Evolutionary conservation across 306 rosid genomes (phyloP).

Genomic region (Vigna trinervia): DNA sequence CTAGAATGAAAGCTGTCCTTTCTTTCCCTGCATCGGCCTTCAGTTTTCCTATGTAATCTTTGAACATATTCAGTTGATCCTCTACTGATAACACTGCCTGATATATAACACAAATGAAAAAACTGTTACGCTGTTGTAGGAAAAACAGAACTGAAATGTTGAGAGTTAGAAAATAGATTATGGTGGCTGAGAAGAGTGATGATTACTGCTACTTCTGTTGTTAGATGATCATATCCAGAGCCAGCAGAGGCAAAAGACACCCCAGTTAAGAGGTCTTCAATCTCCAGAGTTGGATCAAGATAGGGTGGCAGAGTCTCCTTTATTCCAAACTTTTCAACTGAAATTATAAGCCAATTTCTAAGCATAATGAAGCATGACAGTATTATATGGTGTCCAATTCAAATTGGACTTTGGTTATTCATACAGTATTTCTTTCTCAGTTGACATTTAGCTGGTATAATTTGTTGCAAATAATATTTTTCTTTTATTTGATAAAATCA

Average conservation of each 20-base stretch:
- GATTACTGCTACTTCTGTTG: constrained; percentile 41
- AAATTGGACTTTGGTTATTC: background rate
- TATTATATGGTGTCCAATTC: background rate
- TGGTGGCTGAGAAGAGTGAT: background rate
- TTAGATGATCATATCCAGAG: constrained; percentile 55
- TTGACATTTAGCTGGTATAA: too few relatives aligned
- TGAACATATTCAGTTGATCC: constrained; percentile 47
- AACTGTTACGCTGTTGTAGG: background rate
- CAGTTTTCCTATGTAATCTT: constrained; percentile 39
- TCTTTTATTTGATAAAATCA: too few relatives aligned
- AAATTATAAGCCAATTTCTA: constrained; percentile 12
- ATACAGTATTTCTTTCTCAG: background rate
- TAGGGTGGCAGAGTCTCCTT: constrained; percentile 50
- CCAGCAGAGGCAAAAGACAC: constrained; percentile 57
- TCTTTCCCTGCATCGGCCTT: constrained; percentile 37
- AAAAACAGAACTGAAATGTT: background rate
- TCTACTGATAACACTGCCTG: constrained; percentile 41
- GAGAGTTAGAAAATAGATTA: background rate
- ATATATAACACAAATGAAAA: background rate
- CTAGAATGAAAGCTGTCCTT: constrained; percentile 33
- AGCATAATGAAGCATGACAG: constrained; percentile 7
- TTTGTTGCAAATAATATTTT: too few relatives aligned
- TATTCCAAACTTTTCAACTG: constrained; percentile 51
- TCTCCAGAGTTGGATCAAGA: constrained; percentile 51
- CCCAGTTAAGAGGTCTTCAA: constrained; percentile 54